Percentiles rank a stretch among this genome's conserved stretches.
Evolutionary conservation across 2,329 filamentous ascomycete genomes (phyloP).

Genomic region (Alternaria conjuncta): DNA sequence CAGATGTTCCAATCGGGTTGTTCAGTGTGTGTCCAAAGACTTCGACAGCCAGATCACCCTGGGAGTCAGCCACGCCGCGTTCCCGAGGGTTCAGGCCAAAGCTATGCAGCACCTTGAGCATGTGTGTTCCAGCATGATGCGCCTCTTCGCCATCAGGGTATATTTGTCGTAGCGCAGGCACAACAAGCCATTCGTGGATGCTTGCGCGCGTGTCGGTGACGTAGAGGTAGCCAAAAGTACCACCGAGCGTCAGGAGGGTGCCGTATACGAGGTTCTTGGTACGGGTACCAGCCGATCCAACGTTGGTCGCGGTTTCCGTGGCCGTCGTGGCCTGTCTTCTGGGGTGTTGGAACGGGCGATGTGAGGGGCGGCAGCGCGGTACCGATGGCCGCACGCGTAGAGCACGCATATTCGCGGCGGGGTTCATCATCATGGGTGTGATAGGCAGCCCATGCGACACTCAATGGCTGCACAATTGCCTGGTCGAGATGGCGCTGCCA

Average conservation of each 20-base stretch:
- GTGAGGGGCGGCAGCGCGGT: conserved; percentile 21
- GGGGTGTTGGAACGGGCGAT: conserved; percentile 22
- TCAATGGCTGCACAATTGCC: conserved; percentile 28
- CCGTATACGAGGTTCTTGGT: conserved; percentile 61
- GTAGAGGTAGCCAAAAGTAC: conserved; percentile 58
- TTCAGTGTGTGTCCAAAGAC: conserved; percentile 79
- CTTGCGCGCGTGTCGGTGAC: conserved; percentile 61
- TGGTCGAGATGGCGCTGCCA: conserved; percentile 3
- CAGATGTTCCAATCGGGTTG: conserved; percentile 94
- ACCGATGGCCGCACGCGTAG: conserved; percentile 34
- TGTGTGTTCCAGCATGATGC: conserved; percentile 78
- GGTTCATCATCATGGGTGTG: conserved; percentile 31
- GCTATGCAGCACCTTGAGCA: conserved; percentile 74
- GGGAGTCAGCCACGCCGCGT: conserved; percentile 65
- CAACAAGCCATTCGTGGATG: conserved; percentile 59
- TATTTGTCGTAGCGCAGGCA: conserved; percentile 68
- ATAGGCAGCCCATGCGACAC: conserved; percentile 24
- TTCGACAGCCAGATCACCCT: conserved; percentile 62
- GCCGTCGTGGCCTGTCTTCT: conserved; percentile 31
- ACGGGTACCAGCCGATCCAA: conserved; percentile 51
- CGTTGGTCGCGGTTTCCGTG: conserved; percentile 39
- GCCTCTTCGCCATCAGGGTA: conserved; percentile 86
- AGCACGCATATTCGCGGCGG: conserved; percentile 37
- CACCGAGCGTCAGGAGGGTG: conserved; percentile 59
- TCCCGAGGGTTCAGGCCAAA: conserved; percentile 84